Percentiles rank a stretch among this genome's conserved stretches.
Conservation (phyloP, 345 rosid species). For the Citrus trifoliata region DNA sequence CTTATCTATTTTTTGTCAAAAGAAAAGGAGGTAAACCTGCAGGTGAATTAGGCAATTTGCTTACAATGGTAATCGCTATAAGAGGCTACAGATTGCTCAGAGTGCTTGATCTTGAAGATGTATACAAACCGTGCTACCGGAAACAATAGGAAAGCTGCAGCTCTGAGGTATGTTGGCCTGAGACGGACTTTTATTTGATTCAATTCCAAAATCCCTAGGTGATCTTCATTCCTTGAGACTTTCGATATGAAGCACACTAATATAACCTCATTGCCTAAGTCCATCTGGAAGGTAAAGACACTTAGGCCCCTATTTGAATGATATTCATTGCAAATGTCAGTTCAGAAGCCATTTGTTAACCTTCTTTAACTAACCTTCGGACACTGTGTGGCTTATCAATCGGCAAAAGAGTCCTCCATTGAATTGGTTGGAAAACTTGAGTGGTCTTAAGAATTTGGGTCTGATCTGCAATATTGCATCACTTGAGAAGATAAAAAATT, state of each 20-base stretch:
- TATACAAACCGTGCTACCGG: constrained; percentile 33
- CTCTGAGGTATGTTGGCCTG: constrained; percentile 28
- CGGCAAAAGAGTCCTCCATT: constrained; percentile 4
- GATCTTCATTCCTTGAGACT: constrained; percentile 30
- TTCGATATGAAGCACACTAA: constrained; percentile 41
- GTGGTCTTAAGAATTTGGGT: constrained; percentile 25
- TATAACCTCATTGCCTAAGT: constrained; percentile 23
- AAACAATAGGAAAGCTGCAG: constrained; percentile 19
- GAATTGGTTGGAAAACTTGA: constrained; percentile 4
- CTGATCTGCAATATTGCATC: constrained; percentile 26
- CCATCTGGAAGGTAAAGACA: constrained; percentile 24
- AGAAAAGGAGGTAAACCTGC: constrained; percentile 20
- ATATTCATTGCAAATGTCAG: constrained; percentile 9
- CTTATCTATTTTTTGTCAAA: constrained; percentile 14
- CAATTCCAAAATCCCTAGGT: constrained; percentile 26
- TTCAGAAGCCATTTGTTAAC: constrained; percentile 1
- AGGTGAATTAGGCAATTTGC: constrained; percentile 11
- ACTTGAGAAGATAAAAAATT: neutral
- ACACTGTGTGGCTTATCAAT: constrained; percentile 32
- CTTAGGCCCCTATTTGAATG: constrained; percentile 26
- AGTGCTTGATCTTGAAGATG: constrained; percentile 36
- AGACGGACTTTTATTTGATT: constrained; percentile 32
- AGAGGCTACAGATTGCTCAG: constrained; percentile 21
- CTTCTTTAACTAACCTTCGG: constrained; percentile 16
- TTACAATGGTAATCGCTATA: neutral